Conservation (phyloP, 257 asterid species). For the Solanum bukasovii region DNA sequence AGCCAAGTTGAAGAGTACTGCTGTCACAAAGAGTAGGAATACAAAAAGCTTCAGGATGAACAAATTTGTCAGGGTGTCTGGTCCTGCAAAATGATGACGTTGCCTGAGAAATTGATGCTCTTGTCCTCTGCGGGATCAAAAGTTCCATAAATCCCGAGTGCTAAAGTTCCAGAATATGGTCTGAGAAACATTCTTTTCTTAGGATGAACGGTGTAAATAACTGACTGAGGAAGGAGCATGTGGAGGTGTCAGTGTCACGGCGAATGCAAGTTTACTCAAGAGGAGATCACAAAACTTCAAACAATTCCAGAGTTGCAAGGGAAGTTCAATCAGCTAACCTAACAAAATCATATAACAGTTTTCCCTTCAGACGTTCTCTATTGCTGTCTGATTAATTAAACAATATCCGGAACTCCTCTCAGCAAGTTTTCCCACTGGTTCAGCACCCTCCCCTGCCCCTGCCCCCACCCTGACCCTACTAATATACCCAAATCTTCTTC, state of each 20-base stretch:
- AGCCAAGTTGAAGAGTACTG: constrained; percentile 33
- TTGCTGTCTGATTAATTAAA: not conserved
- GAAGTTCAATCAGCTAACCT: not conserved
- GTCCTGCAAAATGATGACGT: constrained; percentile 12
- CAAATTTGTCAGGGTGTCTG: constrained; percentile 21
- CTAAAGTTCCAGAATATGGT: not conserved
- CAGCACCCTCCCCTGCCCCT: not conserved
- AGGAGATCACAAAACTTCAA: not conserved
- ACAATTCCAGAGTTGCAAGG: not conserved
- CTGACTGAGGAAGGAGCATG: not conserved
- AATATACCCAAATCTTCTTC: not conserved
- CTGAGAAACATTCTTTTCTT: not conserved
- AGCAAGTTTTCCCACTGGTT: not conserved
- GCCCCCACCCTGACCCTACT: not conserved
- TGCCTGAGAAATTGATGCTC: not conserved
- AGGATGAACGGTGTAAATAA: not conserved
- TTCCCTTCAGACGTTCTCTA: not conserved
- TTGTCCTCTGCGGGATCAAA: not conserved
- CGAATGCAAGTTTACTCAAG: not conserved
- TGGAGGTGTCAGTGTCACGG: not conserved
- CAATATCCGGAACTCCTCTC: not conserved
- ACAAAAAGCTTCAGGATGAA: constrained; percentile 12
- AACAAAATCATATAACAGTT: not conserved
- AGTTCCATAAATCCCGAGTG: not conserved
- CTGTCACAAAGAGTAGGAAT: constrained; percentile 22